A percentile compares a stretch with the other conserved stretches of the same genome.
phyloP scores from a whole-genome alignment of 176 grass and related monocot species.

The Rhipidocladum racemiflorum region DNA sequence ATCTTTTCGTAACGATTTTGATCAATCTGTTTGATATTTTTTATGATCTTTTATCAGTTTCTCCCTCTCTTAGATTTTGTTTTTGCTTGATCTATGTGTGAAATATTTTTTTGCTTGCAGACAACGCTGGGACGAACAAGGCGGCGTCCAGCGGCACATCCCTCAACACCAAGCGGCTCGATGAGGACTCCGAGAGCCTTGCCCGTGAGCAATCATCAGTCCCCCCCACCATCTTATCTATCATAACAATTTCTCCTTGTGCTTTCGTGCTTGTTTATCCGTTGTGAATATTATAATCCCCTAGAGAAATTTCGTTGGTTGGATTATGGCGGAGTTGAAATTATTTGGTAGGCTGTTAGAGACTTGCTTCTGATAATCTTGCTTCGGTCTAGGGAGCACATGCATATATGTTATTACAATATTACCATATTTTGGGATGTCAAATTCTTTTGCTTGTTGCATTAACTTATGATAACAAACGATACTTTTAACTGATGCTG shows the following conservation, averaged over 20 bases:
- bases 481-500: not conserved
- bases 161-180: constrained; percentile 68
- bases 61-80: not conserved
- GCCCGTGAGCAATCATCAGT: constrained; percentile 47
- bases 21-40: not conserved
- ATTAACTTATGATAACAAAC: not conserved
- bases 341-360: not conserved
- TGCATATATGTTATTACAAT: not conserved
- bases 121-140: constrained; percentile 65
- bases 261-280: not conserved
- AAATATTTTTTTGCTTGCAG: constrained; percentile 28
- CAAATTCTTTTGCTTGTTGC: not conserved
- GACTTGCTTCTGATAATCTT: not conserved
- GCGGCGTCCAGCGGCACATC: constrained; percentile 65
- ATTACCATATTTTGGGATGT: not conserved
- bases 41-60: not conserved
- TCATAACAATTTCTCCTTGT: not conserved
- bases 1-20: not conserved
- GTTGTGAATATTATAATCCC: not conserved
- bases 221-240: not conserved
- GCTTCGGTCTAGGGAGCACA: not conserved
- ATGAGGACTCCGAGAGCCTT: constrained; percentile 68
- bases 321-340: not conserved
- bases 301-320: not conserved
- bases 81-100: not conserved